Conservation (phyloP, 768 basidiomycete species). For the Mycena alexandri region DNA sequence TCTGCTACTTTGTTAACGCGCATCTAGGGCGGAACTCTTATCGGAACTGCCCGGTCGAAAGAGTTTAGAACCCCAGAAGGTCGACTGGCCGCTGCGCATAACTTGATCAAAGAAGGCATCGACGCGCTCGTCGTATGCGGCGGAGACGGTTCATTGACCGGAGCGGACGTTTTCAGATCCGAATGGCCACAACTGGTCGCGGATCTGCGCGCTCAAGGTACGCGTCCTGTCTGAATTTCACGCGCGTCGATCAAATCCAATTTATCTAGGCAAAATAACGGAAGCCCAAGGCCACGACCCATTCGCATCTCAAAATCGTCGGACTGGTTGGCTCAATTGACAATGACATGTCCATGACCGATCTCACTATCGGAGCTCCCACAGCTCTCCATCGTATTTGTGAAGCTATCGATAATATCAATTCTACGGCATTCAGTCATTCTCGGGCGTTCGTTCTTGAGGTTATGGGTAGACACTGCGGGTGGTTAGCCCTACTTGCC, state of each 20-base stretch:
- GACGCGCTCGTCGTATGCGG: constrained; percentile 98
- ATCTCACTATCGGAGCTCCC: constrained; percentile 95
- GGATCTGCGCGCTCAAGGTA: constrained; percentile 74
- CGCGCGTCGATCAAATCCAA: not conserved
- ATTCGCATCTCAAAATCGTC: constrained; percentile 92
- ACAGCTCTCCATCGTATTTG: constrained; percentile 97
- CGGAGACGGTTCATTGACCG: constrained; percentile 96
- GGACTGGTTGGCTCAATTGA: constrained; percentile 99
- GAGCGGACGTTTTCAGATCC: constrained; percentile 91
- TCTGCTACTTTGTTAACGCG: not conserved
- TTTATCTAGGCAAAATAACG: constrained; percentile 75
- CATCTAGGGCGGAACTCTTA: constrained; percentile 89
- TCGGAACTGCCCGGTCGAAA: constrained; percentile 91
- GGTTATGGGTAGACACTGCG: constrained; percentile 99
- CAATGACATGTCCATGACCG: constrained; percentile 99
- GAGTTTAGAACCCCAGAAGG: constrained; percentile 91
- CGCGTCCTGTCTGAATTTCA: constrained; percentile 30
- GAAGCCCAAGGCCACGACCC: constrained; percentile 75
- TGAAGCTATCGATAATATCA: constrained; percentile 98
- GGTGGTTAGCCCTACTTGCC: constrained; percentile 97
- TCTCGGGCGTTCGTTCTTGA: constrained; percentile 98
- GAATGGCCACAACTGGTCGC: constrained; percentile 94
- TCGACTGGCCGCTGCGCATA: constrained; percentile 87
- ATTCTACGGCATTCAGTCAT: constrained; percentile 95
- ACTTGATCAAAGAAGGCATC: constrained; percentile 96